Conservation (phyloP, 495 filamentous ascomycete genomes). For the Aspergillus biplanus region DNA sequence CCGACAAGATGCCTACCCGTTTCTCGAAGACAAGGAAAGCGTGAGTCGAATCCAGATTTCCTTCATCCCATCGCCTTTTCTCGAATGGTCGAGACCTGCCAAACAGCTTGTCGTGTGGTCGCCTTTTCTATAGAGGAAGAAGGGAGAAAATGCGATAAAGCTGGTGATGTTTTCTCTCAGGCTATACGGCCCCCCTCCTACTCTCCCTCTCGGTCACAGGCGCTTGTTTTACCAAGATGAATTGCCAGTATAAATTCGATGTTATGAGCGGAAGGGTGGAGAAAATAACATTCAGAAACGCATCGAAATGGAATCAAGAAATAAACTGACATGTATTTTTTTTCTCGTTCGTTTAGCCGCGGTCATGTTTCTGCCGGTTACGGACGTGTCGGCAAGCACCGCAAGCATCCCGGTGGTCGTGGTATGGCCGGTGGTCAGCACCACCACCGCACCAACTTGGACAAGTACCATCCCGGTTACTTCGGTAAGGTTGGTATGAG, state of each 20-base stretch:
- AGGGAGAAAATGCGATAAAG: no score
- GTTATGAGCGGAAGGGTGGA: background rate
- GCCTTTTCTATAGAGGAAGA: background rate
- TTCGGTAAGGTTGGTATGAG: conserved; percentile 98
- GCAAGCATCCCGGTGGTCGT: conserved; percentile 92
- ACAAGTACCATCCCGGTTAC: conserved; percentile 96
- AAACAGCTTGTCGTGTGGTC: conserved; percentile 11
- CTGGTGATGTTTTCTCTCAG: no score
- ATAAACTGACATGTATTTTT: conserved; percentile 31
- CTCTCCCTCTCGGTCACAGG: no score
- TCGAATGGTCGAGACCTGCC: conserved; percentile 16
- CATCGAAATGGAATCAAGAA: conserved; percentile 16
- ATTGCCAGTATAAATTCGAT: no score
- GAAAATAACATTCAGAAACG: conserved; percentile 13
- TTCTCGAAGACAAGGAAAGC: conserved; percentile 82
- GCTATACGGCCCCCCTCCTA: no score
- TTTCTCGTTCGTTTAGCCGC: conserved; percentile 59
- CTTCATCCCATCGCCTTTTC: conserved; percentile 19
- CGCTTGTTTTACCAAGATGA: no score
- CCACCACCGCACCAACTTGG: conserved; percentile 92
- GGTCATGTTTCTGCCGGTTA: conserved; percentile 94
- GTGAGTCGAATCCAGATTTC: conserved; percentile 55
- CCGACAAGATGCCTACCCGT: conserved; percentile 78
- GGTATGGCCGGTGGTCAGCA: conserved; percentile 95
- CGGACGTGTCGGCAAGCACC: conserved; percentile 91